Evolutionary conservation across 176 grass and related monocot genomes (phyloP).

Genomic region (Carex myosuroides): DNA sequence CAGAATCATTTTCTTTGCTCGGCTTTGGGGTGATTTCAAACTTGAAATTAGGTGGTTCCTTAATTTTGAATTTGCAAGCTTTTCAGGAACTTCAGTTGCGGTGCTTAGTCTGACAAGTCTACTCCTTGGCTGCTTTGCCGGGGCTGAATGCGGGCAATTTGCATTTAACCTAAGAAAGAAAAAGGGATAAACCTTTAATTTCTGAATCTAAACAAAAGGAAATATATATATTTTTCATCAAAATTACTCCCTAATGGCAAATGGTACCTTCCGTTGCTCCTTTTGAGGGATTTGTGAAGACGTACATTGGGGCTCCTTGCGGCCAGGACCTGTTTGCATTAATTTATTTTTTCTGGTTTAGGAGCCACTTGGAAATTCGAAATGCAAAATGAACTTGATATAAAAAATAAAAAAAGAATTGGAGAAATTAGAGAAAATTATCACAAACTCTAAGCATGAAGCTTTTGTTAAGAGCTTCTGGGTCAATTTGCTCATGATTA

Average conservation of each 20-base stretch:
- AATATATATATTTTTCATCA: background rate
- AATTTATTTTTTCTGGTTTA: background rate
- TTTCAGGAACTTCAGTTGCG: constrained; percentile 30
- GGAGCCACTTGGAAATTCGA: background rate
- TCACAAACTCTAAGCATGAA: constrained; percentile 73
- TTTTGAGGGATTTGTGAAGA: constrained; percentile 39
- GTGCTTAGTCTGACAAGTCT: constrained; percentile 57
- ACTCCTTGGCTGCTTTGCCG: constrained; percentile 45
- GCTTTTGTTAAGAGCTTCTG: constrained; percentile 56
- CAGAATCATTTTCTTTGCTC: constrained; percentile 24
- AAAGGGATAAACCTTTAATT: background rate
- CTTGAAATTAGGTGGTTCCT: constrained; percentile 36
- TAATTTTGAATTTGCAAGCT: constrained; percentile 30
- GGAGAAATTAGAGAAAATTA: background rate
- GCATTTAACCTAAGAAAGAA: constrained; percentile 41
- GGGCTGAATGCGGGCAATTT: constrained; percentile 68
- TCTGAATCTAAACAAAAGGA: background rate
- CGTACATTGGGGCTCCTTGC: constrained; percentile 85
- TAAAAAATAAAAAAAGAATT: background rate
- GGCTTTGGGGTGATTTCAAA: constrained; percentile 28
- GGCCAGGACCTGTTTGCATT: constrained; percentile 54
- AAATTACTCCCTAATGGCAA: background rate
- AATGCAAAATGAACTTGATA: background rate
- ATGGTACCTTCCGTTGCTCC: constrained; percentile 22
- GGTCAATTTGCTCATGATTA: constrained; percentile 76